These are phyloP conservation scores for Salvia miltiorrhiza DNA, from an alignment of 257 asterid species.

Conservation along the genomic window DNA sequence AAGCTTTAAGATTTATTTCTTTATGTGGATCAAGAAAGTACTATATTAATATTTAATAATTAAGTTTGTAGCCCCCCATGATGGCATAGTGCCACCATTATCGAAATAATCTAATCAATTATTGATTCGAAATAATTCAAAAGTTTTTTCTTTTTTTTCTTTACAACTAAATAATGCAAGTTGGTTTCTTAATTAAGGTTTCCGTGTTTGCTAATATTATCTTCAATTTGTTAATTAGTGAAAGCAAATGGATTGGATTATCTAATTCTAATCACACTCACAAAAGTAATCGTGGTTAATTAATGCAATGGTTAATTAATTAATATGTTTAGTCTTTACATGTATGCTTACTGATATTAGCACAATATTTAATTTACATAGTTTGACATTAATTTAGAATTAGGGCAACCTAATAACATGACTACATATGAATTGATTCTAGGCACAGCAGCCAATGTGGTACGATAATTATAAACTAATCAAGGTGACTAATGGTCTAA, in stretches of 20 bases:
- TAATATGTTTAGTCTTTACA: too few relatives aligned
- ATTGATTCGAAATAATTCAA: neutral
- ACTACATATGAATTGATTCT: conserved; percentile 12
- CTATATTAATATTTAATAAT: neutral
- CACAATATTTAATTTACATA: neutral
- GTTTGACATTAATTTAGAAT: neutral
- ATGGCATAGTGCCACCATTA: neutral
- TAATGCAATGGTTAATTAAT: too few relatives aligned
- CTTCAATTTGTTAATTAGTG: neutral
- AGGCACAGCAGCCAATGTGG: conserved; percentile 25
- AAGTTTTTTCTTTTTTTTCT: neutral
- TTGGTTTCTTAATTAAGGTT: neutral
- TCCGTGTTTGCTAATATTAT: neutral
- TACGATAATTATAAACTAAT: conserved; percentile 31
- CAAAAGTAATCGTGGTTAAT: neutral
- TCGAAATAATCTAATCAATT: neutral
- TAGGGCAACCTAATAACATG: conserved; percentile 10
- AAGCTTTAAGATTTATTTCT: conserved; percentile 2
- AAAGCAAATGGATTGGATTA: neutral
- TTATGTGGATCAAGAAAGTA: conserved; percentile 16
- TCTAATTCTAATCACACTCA: neutral
- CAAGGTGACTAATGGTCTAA: conserved; percentile 19
- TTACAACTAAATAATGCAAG: neutral
- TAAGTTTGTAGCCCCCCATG: neutral
- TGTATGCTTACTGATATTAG: too few relatives aligned